Conservation (phyloP, 169 alveolate genomes). For the Eimeria maxima region DNA sequence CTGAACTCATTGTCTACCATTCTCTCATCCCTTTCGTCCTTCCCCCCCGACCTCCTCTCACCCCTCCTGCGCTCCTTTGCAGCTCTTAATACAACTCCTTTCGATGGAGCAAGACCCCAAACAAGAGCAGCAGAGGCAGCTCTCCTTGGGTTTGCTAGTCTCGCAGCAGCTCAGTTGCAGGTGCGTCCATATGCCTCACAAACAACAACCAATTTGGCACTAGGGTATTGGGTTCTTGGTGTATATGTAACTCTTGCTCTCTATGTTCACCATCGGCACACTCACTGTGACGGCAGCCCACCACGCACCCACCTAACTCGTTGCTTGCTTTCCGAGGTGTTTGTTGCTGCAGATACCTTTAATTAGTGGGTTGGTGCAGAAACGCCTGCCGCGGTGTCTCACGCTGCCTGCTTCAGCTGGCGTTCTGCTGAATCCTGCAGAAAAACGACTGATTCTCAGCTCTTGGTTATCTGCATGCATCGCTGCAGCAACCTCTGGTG, state of each 20-base stretch:
- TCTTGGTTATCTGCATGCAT: conserved; percentile 41
- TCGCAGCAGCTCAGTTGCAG: conserved; percentile 64
- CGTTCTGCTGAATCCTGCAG: neutral
- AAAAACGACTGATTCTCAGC: neutral
- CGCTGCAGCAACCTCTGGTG: neutral
- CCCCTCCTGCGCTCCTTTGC: conserved; percentile 54
- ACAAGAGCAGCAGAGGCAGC: conserved; percentile 25
- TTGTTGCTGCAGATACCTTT: conserved; percentile 42
- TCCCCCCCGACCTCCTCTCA: conserved; percentile 1
- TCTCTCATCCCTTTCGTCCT: neutral
- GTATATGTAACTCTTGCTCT: too few species aligned
- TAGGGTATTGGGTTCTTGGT: too few species aligned
- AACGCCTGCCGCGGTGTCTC: conserved; percentile 21
- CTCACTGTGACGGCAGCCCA: neutral
- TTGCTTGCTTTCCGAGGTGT: neutral
- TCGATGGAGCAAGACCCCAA: neutral
- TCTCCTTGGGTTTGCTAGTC: conserved; percentile 19
- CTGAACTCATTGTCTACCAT: neutral
- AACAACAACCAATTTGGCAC: neutral
- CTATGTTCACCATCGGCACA: neutral
- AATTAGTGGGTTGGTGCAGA: neutral
- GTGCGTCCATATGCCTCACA: neutral
- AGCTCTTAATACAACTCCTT: neutral
- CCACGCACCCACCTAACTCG: neutral
- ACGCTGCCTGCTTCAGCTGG: conserved; percentile 31